A percentile compares a stretch with the other conserved stretches of the same genome.
Evolutionary conservation across 805 yeast genomes (phyloP).

Genomic region (Schwanniomyces occidentalis): DNA sequence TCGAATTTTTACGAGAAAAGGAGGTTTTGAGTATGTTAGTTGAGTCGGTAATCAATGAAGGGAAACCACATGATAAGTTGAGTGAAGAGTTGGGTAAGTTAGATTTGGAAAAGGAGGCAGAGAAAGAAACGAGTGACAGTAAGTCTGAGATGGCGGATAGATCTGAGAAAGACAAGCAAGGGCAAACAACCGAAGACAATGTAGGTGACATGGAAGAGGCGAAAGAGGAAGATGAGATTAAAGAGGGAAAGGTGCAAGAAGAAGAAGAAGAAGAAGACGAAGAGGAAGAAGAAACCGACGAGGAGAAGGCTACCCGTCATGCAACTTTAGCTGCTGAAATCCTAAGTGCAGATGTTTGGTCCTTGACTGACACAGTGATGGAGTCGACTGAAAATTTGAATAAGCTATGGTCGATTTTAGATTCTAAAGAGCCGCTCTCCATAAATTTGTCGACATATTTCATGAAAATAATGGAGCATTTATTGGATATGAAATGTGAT

Average conservation of each 20-base stretch:
- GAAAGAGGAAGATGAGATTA: constrained; percentile 13
- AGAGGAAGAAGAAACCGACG: constrained; percentile 32
- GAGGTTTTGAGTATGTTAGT: constrained; percentile 35
- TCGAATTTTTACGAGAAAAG: constrained; percentile 44
- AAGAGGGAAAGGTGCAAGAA: constrained; percentile 31
- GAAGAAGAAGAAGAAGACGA: constrained; percentile 21
- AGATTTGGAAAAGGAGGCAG: constrained; percentile 6
- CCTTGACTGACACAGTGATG: constrained; percentile 86
- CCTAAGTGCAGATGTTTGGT: constrained; percentile 90
- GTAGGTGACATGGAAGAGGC: constrained; percentile 9
- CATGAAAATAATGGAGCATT: constrained; percentile 82
- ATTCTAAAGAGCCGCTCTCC: constrained; percentile 63
- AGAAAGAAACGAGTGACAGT: background rate
- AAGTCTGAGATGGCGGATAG: background rate
- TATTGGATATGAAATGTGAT: constrained; percentile 49
- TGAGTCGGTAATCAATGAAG: constrained; percentile 38
- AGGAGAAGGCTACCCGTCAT: constrained; percentile 34
- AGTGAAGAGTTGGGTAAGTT: constrained; percentile 15
- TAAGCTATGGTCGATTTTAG: constrained; percentile 78
- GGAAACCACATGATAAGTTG: constrained; percentile 14
- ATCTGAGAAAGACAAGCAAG: constrained; percentile 8
- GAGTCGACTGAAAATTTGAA: constrained; percentile 65
- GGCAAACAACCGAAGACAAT: constrained; percentile 7
- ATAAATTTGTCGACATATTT: constrained; percentile 82
- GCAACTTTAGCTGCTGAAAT: constrained; percentile 76